Conservation (phyloP, 805 yeast species). For the Teunomyces stri region DNA sequence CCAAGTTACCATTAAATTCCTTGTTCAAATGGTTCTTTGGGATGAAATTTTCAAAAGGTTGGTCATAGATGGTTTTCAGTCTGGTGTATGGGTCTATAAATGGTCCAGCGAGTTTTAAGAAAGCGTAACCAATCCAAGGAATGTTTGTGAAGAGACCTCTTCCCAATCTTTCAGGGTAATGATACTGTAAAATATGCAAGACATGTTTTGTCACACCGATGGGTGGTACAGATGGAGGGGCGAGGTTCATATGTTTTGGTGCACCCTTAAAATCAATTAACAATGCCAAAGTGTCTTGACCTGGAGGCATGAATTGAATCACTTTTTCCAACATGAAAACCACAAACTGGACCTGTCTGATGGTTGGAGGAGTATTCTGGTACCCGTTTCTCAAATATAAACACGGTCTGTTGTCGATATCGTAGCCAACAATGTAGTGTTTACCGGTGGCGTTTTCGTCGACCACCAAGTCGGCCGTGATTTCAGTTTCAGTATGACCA, state of each 20-base stretch:
- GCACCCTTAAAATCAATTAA: constrained; percentile 89
- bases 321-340: constrained; percentile 91
- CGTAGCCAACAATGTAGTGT: constrained; percentile 87
- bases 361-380: constrained; percentile 89
- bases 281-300: constrained; percentile 90
- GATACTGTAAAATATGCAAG: constrained; percentile 51
- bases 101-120: constrained; percentile 55
- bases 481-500: constrained; percentile 35
- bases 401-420: constrained; percentile 88
- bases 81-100: constrained; percentile 59
- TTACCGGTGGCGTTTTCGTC: constrained; percentile 89
- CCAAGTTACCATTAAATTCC: constrained; percentile 47
- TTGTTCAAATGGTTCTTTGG: constrained; percentile 52
- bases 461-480: constrained; percentile 53
- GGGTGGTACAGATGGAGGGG: constrained; percentile 47
- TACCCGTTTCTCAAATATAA: constrained; percentile 90
- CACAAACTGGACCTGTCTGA: constrained; percentile 92
- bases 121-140: constrained; percentile 57
- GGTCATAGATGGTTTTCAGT: constrained; percentile 55
- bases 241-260: constrained; percentile 44
- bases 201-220: constrained; percentile 49
- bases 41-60: constrained; percentile 53
- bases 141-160: constrained; percentile 53
- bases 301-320: constrained; percentile 92
- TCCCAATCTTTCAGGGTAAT: constrained; percentile 59